A percentile compares a stretch with the other conserved stretches of the same genome.
Conservation (phyloP, 345 rosid genomes). For the Aquilaria sinensis region DNA sequence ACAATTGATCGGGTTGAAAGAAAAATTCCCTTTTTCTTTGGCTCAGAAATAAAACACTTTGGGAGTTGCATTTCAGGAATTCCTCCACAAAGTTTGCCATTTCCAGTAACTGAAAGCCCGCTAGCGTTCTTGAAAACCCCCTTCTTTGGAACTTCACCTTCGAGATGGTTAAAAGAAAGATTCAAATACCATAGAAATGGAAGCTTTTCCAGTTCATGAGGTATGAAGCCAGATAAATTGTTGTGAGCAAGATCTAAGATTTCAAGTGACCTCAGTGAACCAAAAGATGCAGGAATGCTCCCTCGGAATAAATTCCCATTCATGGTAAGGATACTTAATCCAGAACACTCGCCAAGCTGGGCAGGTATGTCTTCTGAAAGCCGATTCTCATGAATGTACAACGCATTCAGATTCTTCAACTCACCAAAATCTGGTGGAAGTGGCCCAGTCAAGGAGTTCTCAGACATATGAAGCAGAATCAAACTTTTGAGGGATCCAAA, state of each 20-base stretch:
- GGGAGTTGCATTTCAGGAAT: neutral
- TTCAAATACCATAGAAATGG: constrained; percentile 8
- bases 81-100: constrained; percentile 33
- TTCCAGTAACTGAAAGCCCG: constrained; percentile 21
- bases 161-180: constrained; percentile 31
- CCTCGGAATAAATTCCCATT: constrained; percentile 24
- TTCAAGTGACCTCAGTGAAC: constrained; percentile 18
- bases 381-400: constrained; percentile 18
- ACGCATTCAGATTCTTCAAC: constrained; percentile 9
- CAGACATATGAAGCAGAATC: constrained; percentile 6
- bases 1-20: neutral
- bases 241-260: constrained; percentile 36
- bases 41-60: constrained; percentile 9
- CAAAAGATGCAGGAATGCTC: constrained; percentile 25
- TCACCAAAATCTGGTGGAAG: constrained; percentile 17
- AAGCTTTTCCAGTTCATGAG: constrained; percentile 5
- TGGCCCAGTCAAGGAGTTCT: constrained; percentile 22
- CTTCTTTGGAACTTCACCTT: constrained; percentile 35
- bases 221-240: constrained; percentile 24
- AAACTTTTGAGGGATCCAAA: constrained; percentile 8
- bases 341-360: constrained; percentile 19
- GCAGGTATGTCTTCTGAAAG: constrained; percentile 27
- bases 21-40: constrained; percentile 18
- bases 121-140: constrained; percentile 34
- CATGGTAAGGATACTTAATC: constrained; percentile 15